A percentile compares a stretch with the other conserved stretches of the same genome.
These are phyloP conservation scores for Polygonum aviculare DNA, from an alignment of 148 eudicot species.

Conservation along the genomic window DNA sequence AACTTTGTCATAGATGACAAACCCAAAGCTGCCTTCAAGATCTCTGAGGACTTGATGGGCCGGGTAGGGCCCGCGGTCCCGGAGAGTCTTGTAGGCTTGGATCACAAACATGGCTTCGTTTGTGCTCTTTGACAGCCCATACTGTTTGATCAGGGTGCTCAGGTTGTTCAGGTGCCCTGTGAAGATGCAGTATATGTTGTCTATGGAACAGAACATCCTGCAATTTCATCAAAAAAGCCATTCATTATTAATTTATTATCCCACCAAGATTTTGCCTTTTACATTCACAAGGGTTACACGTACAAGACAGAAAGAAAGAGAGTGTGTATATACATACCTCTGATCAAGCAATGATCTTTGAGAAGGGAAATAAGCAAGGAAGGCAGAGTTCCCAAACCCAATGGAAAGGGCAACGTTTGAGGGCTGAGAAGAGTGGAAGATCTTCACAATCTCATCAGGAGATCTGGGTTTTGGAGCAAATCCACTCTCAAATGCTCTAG, in stretches of 20 bases:
- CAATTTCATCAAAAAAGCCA: neutral
- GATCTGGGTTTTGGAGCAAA: conserved; percentile 24
- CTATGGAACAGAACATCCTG: conserved; percentile 65
- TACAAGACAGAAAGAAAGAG: neutral
- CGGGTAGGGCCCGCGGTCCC: conserved; percentile 90
- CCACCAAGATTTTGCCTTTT: too few species aligned
- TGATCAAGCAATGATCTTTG: conserved; percentile 22
- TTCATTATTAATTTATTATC: neutral
- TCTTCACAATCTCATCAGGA: conserved; percentile 50
- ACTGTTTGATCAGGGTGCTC: conserved; percentile 53
- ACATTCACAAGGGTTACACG: neutral
- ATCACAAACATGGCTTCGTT: conserved; percentile 71
- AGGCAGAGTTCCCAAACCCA: conserved; percentile 49
- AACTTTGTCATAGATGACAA: conserved; percentile 63
- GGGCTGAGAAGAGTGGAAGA: conserved; percentile 36
- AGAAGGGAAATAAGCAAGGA: conserved; percentile 59
- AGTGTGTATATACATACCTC: conserved; percentile 15
- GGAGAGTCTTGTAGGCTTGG: conserved; percentile 80
- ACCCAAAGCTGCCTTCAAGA: conserved; percentile 84
- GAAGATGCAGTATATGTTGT: conserved; percentile 74
- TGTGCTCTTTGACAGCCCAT: conserved; percentile 56
- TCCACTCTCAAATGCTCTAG: conserved; percentile 2
- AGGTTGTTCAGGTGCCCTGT: conserved; percentile 59
- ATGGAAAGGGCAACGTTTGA: conserved; percentile 37
- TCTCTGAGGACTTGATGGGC: conserved; percentile 74